These are phyloP conservation scores for Magnaporthiopsis incrustans DNA, from an alignment of 2,329 filamentous ascomycete genomes.

Conservation along the genomic window DNA sequence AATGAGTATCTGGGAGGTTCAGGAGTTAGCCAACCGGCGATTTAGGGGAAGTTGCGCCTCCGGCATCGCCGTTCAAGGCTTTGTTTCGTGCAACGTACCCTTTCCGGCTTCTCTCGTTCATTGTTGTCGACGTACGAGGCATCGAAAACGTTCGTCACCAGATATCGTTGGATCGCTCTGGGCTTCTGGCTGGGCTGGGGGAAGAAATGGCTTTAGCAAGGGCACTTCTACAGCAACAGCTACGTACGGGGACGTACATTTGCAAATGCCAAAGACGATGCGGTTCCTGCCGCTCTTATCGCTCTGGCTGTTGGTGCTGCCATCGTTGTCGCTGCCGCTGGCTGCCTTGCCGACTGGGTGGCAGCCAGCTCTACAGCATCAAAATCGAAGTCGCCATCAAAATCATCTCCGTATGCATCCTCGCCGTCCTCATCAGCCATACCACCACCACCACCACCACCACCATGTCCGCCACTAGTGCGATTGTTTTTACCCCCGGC, in stretches of 20 bases:
- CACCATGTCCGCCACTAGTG: background rate
- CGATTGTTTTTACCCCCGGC: background rate
- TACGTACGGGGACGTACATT: conserved; percentile 44
- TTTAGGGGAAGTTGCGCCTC: background rate
- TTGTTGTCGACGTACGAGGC: conserved; percentile 58
- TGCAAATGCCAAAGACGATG: conserved; percentile 21
- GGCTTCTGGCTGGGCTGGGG: conserved; percentile 58
- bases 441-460: background rate
- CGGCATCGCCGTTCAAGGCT: background rate
- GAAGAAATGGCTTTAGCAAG: conserved; percentile 54
- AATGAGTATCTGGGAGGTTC: conserved; percentile 60
- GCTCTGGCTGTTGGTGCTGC: conserved; percentile 11
- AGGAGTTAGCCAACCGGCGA: background rate
- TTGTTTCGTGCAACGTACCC: conserved; percentile 43
- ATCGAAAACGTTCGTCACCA: conserved; percentile 66
- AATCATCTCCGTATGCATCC: conserved; percentile 60
- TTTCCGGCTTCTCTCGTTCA: conserved; percentile 56
- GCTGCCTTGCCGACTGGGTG: conserved; percentile 50
- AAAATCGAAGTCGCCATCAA: conserved; percentile 65
- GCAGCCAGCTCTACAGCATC: conserved; percentile 67
- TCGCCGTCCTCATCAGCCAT: conserved; percentile 23
- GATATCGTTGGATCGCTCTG: conserved; percentile 78
- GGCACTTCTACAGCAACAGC: conserved; percentile 17
- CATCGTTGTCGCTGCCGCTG: conserved; percentile 13
- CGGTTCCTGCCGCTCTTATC: background rate